These are phyloP conservation scores for Nymphaea thermarum DNA, from an alignment of 164 flowering plant species.

Conservation along the genomic window DNA sequence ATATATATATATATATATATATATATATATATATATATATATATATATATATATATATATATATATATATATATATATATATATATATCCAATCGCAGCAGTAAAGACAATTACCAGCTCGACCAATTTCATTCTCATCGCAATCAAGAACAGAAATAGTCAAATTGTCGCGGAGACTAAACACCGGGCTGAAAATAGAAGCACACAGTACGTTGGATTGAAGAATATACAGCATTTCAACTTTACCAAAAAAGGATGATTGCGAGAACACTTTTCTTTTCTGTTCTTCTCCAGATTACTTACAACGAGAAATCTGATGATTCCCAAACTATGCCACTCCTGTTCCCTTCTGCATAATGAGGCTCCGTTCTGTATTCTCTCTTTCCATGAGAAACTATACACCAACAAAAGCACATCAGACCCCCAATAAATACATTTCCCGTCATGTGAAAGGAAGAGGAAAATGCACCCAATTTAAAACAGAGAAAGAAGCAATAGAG, in stretches of 20 bases:
- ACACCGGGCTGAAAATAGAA: constrained; percentile 43
- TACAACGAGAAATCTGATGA: background rate
- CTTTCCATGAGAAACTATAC: background rate
- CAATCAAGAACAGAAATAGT: constrained; percentile 37
- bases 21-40: background rate
- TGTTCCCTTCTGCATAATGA: background rate
- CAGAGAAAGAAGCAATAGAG: background rate
- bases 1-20: background rate
- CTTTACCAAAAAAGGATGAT: background rate
- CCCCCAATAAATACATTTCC: too few species aligned
- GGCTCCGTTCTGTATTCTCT: background rate
- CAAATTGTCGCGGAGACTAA: constrained; percentile 51
- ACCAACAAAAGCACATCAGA: background rate
- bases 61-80: background rate
- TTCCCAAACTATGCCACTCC: background rate
- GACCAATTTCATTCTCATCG: constrained; percentile 52
- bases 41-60: background rate
- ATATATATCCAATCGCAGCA: background rate
- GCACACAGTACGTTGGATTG: background rate
- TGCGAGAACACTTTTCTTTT: constrained; percentile 13
- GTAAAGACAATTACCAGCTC: constrained; percentile 32
- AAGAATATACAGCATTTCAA: background rate
- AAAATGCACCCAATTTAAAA: background rate
- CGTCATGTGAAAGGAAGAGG: background rate
- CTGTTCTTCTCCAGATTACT: constrained; percentile 24